Evolutionary conservation across 148 eudicot genomes (phyloP).

Genomic region (Nepenthes gracilis): DNA sequence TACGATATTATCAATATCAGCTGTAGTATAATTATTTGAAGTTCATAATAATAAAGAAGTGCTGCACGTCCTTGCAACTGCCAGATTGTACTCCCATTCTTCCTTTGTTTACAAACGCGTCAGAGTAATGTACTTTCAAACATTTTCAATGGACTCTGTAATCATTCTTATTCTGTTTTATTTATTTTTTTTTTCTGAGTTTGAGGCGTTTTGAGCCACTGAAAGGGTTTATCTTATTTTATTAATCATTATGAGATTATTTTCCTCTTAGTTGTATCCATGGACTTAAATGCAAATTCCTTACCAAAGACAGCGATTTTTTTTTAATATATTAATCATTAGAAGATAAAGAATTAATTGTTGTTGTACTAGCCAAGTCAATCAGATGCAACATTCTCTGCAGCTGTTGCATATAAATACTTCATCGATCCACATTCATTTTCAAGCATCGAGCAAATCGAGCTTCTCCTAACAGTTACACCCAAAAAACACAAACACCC

Average conservation of each 20-base stretch:
- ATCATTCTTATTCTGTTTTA: constrained; percentile 1
- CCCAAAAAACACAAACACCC: not conserved
- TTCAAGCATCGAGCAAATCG: constrained; percentile 16
- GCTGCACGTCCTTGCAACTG: not conserved
- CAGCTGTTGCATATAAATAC: constrained; percentile 10
- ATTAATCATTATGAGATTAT: not conserved
- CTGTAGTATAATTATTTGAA: not conserved
- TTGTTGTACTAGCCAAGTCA: constrained; percentile 20
- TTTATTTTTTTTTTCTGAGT: not conserved
- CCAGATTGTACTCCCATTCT: not conserved
- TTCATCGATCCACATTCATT: not conserved
- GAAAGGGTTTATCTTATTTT: not conserved
- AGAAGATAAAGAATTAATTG: constrained; percentile 4
- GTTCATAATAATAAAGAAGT: not conserved
- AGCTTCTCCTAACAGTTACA: constrained; percentile 15
- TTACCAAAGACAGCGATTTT: constrained; percentile 11
- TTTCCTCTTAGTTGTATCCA: not conserved
- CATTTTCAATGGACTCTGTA: not conserved
- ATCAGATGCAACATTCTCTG: constrained; percentile 9
- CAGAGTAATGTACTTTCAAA: not conserved
- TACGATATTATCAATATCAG: not conserved
- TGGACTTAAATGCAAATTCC: not conserved
- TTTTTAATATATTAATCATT: constrained; percentile 9
- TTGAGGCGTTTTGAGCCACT: constrained; percentile 2
- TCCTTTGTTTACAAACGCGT: not conserved